These are phyloP conservation scores for Salix koriyanagi DNA, from an alignment of 345 rosid genomes.

Conservation along the genomic window DNA sequence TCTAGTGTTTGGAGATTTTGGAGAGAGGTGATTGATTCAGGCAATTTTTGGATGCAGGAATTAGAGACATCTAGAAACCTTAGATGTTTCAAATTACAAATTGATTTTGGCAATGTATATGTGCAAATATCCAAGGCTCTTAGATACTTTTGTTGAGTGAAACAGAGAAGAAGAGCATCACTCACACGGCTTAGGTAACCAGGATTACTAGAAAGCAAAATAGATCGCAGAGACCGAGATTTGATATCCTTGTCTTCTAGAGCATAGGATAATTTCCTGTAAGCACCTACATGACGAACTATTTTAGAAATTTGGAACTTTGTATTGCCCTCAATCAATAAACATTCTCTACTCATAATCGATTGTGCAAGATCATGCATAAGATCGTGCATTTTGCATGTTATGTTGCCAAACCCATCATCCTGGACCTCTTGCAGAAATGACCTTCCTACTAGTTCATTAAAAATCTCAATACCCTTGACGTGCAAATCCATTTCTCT, in stretches of 20 bases:
- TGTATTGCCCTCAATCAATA: not conserved
- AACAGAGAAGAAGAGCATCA: too few species aligned
- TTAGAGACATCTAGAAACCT: slow-evolving; percentile 15
- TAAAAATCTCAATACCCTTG: slow-evolving; percentile 12
- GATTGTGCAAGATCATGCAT: slow-evolving; percentile 20
- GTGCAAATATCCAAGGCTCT: not conserved
- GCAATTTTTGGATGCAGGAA: not conserved
- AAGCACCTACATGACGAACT: not conserved
- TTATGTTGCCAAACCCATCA: not conserved
- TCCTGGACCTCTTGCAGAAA: slow-evolving; percentile 10
- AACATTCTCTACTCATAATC: slow-evolving; percentile 4
- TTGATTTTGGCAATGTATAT: not conserved
- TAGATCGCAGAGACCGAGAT: not conserved
- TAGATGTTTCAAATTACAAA: slow-evolving; percentile 18
- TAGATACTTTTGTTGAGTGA: not conserved
- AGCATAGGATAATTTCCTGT: rapidly evolving
- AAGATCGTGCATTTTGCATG: slow-evolving; percentile 28
- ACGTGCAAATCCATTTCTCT: not conserved
- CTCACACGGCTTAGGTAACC: not conserved
- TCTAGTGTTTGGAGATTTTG: slow-evolving; percentile 17
- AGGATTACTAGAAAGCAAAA: not conserved
- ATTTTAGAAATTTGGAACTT: not conserved
- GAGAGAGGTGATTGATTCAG: slow-evolving; percentile 11
- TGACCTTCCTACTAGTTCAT: slow-evolving; percentile 12
- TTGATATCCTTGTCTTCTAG: not conserved